A percentile compares a stretch with the other conserved stretches of the same genome.
Evolutionary conservation across 176 grass and related monocot species (phyloP).

Genomic region (Carex pumila): DNA sequence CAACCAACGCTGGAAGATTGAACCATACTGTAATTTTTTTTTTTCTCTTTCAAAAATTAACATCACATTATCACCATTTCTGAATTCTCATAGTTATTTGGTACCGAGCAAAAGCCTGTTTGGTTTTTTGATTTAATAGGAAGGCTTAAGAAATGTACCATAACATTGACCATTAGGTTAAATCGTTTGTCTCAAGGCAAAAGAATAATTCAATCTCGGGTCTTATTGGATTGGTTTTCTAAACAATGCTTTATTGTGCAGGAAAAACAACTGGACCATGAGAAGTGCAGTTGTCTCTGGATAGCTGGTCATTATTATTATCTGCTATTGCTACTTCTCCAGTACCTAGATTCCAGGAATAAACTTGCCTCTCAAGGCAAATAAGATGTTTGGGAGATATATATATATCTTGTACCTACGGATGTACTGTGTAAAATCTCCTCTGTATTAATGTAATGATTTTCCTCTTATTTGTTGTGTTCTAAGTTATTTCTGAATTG

Average conservation of each 20-base stretch:
- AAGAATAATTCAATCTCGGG: not conserved
- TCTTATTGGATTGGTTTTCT: not conserved
- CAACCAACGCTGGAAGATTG: constrained; percentile 93
- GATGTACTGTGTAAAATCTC: not conserved
- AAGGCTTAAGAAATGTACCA: not conserved
- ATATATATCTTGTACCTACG: not conserved
- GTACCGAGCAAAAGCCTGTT: not conserved
- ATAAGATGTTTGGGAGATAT: not conserved
- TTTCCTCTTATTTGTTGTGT: not conserved
- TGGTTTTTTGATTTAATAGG: not conserved
- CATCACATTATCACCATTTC: not conserved
- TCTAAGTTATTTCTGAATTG: not conserved
- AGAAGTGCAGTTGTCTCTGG: constrained; percentile 1
- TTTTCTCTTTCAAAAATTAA: not conserved
- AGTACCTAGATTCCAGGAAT: not conserved
- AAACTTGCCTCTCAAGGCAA: not conserved
- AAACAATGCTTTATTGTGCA: not conserved
- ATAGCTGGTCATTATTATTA: not conserved
- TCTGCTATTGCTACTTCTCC: constrained; percentile 7
- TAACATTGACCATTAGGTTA: not conserved
- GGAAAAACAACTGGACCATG: not conserved
- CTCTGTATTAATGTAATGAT: constrained; percentile 6
- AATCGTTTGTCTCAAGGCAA: not conserved
- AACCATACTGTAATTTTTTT: constrained; percentile 13
- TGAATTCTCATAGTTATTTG: not conserved